Evolutionary conservation across 2,329 filamentous ascomycete genomes (phyloP).

Genomic region (Teratosphaeria pseudoeucalypti): DNA sequence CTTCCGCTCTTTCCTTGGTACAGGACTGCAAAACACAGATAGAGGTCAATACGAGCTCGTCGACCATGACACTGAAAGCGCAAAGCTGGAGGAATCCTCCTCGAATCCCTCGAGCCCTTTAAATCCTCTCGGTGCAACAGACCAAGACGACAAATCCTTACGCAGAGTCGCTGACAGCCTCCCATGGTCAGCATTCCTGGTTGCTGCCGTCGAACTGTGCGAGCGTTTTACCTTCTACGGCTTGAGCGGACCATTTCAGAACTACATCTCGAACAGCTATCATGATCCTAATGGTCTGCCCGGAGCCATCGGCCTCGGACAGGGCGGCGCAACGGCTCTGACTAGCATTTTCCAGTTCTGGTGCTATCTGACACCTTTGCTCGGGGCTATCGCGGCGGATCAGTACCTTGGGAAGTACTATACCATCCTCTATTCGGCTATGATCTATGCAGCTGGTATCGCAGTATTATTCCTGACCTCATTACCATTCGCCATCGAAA

Average conservation of each 20-base stretch:
- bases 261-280: slow-evolving; percentile 33
- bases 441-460: slow-evolving; percentile 56
- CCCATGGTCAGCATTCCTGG: slow-evolving; percentile 35
- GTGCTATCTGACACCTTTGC: slow-evolving; percentile 37
- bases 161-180: slow-evolving; percentile 37
- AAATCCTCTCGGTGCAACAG: slow-evolving; percentile 24
- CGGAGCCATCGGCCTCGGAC: slow-evolving; percentile 30
- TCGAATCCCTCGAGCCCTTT: background rate
- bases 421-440: slow-evolving; percentile 57
- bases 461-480: slow-evolving; percentile 55
- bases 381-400: slow-evolving; percentile 49
- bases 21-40: background rate
- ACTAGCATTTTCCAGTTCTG: slow-evolving; percentile 40
- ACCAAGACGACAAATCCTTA: slow-evolving; percentile 33
- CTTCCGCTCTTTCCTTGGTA: background rate
- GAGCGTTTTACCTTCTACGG: slow-evolving; percentile 38
- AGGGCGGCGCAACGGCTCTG: slow-evolving; percentile 34
- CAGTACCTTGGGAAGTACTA: slow-evolving; percentile 57
- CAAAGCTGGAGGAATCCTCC: background rate
- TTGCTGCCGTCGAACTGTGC: slow-evolving; percentile 40
- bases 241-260: slow-evolving; percentile 38
- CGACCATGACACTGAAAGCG: background rate
- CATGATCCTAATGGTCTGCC: slow-evolving; percentile 27
- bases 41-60: background rate
- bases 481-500: slow-evolving; percentile 51